phyloP scores from a whole-genome alignment of 257 asterid species.

The Primulina huaijiensis region DNA sequence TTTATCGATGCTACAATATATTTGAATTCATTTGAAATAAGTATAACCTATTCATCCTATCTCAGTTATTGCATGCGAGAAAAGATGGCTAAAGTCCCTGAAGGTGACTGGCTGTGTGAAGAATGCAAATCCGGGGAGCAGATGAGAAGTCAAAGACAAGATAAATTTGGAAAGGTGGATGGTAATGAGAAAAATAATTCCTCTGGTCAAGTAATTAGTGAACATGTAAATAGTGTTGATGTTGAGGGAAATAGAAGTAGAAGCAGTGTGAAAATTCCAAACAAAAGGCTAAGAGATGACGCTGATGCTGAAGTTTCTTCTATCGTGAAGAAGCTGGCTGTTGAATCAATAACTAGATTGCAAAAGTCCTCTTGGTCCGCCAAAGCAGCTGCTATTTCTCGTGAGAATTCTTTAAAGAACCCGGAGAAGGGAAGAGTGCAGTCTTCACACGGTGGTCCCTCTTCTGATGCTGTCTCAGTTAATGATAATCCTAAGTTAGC shows the following conservation, averaged over 20 bases:
- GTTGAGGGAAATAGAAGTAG: slow-evolving; percentile 43
- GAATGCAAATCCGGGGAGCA: slow-evolving; percentile 61
- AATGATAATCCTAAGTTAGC: slow-evolving; percentile 45
- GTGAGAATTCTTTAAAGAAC: slow-evolving; percentile 59
- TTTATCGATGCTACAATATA: not conserved
- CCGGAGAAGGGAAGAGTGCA: slow-evolving; percentile 51
- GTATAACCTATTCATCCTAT: slow-evolving; percentile 23
- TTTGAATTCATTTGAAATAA: slow-evolving; percentile 21
- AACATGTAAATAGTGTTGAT: slow-evolving; percentile 39
- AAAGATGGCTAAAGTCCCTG: slow-evolving; percentile 68
- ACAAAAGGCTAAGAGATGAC: slow-evolving; percentile 67
- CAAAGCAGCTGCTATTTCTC: slow-evolving; percentile 45
- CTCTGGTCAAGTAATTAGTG: slow-evolving; percentile 45
- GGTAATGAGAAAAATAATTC: slow-evolving; percentile 51
- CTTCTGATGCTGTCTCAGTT: slow-evolving; percentile 34
- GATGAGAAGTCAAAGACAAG: slow-evolving; percentile 43
- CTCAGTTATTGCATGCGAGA: slow-evolving; percentile 89
- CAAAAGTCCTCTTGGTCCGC: slow-evolving; percentile 46
- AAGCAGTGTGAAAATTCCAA: slow-evolving; percentile 37
- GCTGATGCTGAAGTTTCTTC: slow-evolving; percentile 73
- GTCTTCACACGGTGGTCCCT: slow-evolving; percentile 36
- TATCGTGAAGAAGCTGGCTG: slow-evolving; percentile 50
- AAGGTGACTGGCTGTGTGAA: slow-evolving; percentile 90
- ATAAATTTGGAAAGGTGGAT: slow-evolving; percentile 38
- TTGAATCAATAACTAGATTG: slow-evolving; percentile 46